Conservation (phyloP, 345 rosid species). For the Cardamine resedifolia region DNA sequence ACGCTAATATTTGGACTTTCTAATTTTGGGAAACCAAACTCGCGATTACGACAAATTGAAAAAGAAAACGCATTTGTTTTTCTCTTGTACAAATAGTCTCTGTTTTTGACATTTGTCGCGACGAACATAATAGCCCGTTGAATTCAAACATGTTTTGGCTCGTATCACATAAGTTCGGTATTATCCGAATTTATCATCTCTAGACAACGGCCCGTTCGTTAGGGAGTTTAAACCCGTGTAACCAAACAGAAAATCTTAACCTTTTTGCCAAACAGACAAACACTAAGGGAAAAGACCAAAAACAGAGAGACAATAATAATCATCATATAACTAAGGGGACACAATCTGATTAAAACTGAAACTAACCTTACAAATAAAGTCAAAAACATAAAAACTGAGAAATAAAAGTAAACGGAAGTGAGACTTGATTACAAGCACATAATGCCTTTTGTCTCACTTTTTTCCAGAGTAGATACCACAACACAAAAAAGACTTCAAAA, state of each 20-base stretch:
- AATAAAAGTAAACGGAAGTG: constrained; percentile 25
- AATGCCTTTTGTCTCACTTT: constrained; percentile 42
- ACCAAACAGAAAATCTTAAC: background rate
- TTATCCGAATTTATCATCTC: background rate
- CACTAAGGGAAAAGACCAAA: background rate
- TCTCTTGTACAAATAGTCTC: background rate
- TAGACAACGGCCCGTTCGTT: background rate
- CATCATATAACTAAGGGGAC: background rate
- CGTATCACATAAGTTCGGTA: constrained; percentile 6
- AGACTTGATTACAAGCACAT: constrained; percentile 36
- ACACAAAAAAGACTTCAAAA: constrained; percentile 11
- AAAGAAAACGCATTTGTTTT: background rate
- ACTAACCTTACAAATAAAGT: background rate
- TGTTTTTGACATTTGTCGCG: background rate
- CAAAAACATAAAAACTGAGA: constrained; percentile 11
- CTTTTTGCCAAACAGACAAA: background rate
- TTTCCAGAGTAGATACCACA: constrained; percentile 26
- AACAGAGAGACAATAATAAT: background rate
- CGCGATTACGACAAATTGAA: constrained; percentile 10
- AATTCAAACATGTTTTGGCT: constrained; percentile 16
- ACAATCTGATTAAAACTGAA: background rate
- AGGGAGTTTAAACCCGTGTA: background rate
- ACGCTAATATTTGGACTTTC: constrained; percentile 24
- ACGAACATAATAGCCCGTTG: background rate
- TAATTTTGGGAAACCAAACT: constrained; percentile 27